A percentile compares a stretch with the other conserved stretches of the same genome.
phyloP scores from a whole-genome alignment of 169 alveolate species.

The Amoebophrya sp. region DNA sequence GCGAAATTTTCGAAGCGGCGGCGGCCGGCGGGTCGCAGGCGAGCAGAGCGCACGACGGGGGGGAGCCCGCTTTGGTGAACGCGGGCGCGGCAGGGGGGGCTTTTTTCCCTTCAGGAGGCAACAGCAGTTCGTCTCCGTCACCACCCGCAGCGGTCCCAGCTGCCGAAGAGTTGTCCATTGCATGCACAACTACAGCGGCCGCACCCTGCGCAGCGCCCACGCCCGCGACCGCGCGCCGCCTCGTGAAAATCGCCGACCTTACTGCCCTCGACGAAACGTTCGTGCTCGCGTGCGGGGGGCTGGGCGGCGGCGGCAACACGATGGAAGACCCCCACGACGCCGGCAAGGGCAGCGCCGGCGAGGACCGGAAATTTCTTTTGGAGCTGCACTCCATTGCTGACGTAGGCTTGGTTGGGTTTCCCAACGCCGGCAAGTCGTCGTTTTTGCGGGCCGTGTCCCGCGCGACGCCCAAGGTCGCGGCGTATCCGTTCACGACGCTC shows the following conservation, averaged over 20 bases:
- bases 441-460: slow-evolving; percentile 21
- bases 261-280: no score
- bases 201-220: no score
- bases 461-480: slow-evolving; percentile 63
- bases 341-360: neutral
- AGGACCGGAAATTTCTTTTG: neutral
- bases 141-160: no score
- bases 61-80: no score
- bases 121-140: no score
- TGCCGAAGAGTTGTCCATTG: no score
- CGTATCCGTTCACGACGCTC: slow-evolving; percentile 66
- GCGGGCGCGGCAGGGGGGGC: no score
- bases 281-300: slow-evolving; percentile 5
- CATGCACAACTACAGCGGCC: no score
- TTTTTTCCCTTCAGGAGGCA: no score
- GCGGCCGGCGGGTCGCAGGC: neutral
- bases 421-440: slow-evolving; percentile 62
- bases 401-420: slow-evolving; percentile 73
- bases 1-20: neutral
- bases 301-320: neutral
- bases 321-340: neutral
- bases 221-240: no score
- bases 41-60: no score
- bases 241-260: no score
- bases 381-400: slow-evolving; percentile 34